Conservation (phyloP, 768 basidiomycete species). For the Clitopilus passeckerianus region DNA sequence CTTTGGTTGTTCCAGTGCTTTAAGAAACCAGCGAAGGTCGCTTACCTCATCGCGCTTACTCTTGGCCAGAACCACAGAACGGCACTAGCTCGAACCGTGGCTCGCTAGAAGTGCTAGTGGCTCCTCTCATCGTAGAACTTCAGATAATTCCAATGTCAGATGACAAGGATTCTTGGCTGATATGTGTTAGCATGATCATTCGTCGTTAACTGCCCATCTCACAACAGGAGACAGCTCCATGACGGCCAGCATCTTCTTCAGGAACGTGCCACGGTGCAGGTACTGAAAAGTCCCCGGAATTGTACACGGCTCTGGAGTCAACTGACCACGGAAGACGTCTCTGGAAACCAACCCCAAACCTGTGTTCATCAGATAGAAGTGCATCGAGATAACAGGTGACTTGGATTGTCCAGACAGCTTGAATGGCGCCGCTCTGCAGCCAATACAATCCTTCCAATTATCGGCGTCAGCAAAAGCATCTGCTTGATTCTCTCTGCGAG, state of each 20-base stretch:
- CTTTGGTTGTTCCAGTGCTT: too few relatives aligned
- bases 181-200: not conserved
- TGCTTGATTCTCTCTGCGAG: not conserved
- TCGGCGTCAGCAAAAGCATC: not conserved
- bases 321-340: not conserved
- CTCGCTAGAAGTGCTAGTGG: too few relatives aligned
- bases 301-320: not conserved
- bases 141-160: too few relatives aligned
- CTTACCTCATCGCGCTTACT: too few relatives aligned
- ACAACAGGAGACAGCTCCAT: not conserved
- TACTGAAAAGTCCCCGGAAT: not conserved
- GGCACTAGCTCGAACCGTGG: too few relatives aligned
- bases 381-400: not conserved
- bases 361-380: not conserved
- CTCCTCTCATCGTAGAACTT: too few relatives aligned
- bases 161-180: too few relatives aligned
- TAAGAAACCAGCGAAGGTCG: too few relatives aligned
- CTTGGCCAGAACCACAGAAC: too few relatives aligned
- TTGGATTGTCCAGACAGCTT: not conserved
- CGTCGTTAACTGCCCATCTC: not conserved
- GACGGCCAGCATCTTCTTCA: not conserved
- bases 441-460: not conserved
- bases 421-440: not conserved
- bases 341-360: not conserved
- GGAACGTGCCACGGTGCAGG: not conserved